Base-by-base conservation (phyloP, 2,329 filamentous ascomycete species). In the Monosporascus sp. region DNA sequence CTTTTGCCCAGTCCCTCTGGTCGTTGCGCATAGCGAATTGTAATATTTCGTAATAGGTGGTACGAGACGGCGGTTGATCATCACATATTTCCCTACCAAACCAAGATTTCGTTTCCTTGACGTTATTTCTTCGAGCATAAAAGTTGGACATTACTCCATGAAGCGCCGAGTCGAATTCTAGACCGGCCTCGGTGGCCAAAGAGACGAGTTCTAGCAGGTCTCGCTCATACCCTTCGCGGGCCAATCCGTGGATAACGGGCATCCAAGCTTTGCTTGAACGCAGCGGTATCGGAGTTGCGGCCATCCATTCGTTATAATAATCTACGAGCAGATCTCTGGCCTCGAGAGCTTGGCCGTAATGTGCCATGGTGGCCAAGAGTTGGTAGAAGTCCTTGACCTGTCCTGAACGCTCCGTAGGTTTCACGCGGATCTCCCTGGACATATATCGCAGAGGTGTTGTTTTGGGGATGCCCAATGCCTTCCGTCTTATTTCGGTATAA, bases 21-120 rank as follows among this genome's bases (percentile, higher is more conserved):
- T 78, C 71, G 51, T 82, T 84, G 22, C 81, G 77, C 51, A 81
- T 75, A 50, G 83, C 85, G 60, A 86, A 84, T 41, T 75, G 75
- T 38, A 89, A 69, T n/a, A 87, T 68, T 41, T 77, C 76, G 48
- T 73, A 69, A 58, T 84, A 80, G 0, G 82, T 75, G 14, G 67
- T 58, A 6, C 74, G 61, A 14, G 73, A 75, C 1, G 78, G 76
- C 53, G 68, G 63, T 41, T 68, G 60, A 20, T 66, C 66, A 27
- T 65, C 66, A 16, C 70, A 63, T 3, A 85, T 71, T 1, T 79
- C 74, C 56, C 79, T 81, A 22, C 78, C 71, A 62, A 88, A 91
- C 82, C 91, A 90, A 14, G 74, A 66, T 63, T 87, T 85, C 3
- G 85, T 85, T 56, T 82, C 79, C n/a, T 76, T 67, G 4, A 87